Conservation (phyloP, 768 basidiomycete genomes). For the Pleurotus tuber-regium region DNA sequence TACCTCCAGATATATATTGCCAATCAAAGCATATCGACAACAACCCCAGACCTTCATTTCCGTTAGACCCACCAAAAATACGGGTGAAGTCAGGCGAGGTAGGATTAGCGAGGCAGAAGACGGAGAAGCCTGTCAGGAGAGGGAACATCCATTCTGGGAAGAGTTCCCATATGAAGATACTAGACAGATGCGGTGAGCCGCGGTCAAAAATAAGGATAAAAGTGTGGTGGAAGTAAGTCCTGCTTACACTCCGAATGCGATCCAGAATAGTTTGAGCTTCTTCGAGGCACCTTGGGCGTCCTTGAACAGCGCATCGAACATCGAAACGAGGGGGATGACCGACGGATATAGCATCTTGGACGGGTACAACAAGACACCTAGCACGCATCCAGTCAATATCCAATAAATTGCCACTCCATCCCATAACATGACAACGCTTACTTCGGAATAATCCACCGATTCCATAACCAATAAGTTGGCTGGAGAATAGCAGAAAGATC, state of each 20-base stretch:
- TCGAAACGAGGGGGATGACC: slow-evolving; percentile 43
- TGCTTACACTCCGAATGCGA: slow-evolving; percentile 38
- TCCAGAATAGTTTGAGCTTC: slow-evolving; percentile 49
- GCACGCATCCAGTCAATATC: not conserved
- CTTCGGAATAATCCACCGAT: slow-evolving; percentile 53
- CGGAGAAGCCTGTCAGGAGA: slow-evolving; percentile 51
- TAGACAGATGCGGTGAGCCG: too few species aligned
- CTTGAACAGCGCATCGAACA: slow-evolving; percentile 47
- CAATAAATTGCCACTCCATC: too few species aligned
- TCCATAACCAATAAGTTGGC: slow-evolving; percentile 47
- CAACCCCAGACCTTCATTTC: slow-evolving; percentile 64
- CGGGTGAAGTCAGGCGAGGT: slow-evolving; percentile 45
- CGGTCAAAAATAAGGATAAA: too few species aligned
- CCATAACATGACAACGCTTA: slow-evolving; percentile 19
- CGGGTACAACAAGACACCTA: slow-evolving; percentile 47
- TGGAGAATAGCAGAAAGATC: slow-evolving; percentile 39
- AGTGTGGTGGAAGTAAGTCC: too few species aligned
- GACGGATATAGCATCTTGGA: slow-evolving; percentile 52
- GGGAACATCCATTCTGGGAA: slow-evolving; percentile 61
- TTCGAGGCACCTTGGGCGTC: slow-evolving; percentile 36
- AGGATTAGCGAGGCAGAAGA: slow-evolving; percentile 57
- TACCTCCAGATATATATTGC: slow-evolving; percentile 52
- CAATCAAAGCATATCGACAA: slow-evolving; percentile 60
- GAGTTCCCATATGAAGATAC: slow-evolving; percentile 49
- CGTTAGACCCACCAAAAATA: slow-evolving; percentile 62